phyloP scores from a whole-genome alignment of 345 rosid species.

The Murraya paniculata region DNA sequence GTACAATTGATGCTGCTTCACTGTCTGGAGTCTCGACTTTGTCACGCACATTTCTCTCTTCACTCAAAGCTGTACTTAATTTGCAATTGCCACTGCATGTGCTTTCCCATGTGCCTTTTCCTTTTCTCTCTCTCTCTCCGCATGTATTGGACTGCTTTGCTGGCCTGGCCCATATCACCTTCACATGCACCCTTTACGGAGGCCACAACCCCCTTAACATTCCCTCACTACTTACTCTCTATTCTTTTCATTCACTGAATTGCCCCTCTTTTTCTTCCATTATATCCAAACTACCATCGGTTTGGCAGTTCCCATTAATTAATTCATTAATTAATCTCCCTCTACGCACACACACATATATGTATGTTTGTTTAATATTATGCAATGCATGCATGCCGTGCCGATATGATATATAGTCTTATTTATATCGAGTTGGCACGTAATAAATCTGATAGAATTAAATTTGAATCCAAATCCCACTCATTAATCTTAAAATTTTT shows the following conservation, averaged over 20 bases:
- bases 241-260: background rate
- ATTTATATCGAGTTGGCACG: too few species aligned
- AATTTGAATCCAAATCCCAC: too few species aligned
- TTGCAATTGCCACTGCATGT: constrained; percentile 15
- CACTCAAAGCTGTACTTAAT: background rate
- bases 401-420: too few species aligned
- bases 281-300: constrained; percentile 1
- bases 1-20: constrained; percentile 45
- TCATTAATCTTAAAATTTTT: too few species aligned
- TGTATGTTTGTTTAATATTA: too few species aligned
- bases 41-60: background rate
- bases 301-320: too few species aligned
- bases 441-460: too few species aligned
- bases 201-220: constrained; percentile 10
- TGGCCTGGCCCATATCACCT: constrained; percentile 61
- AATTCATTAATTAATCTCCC: too few species aligned
- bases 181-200: constrained; percentile 61
- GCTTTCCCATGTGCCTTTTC: constrained; percentile 35
- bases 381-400: too few species aligned
- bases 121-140: background rate
- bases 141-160: constrained; percentile 28
- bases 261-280: constrained; percentile 1
- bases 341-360: too few species aligned
- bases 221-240: background rate
- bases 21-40: constrained; percentile 26